phyloP scores from a whole-genome alignment of 805 yeast genomes.

The Torulaspora microellipsoides region DNA sequence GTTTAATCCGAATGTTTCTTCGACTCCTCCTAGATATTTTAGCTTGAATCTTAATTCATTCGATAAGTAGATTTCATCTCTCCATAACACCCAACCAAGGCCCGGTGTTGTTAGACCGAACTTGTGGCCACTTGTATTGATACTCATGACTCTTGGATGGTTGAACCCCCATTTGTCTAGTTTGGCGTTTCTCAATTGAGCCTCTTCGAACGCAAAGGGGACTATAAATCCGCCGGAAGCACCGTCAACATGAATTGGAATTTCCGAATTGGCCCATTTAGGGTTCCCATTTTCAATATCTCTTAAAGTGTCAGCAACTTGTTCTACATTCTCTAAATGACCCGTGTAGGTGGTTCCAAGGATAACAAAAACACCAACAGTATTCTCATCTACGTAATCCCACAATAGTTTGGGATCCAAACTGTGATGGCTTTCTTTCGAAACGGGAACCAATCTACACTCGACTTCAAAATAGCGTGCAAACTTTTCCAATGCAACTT shows the following conservation, averaged over 20 bases:
- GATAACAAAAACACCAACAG: slow-evolving; percentile 86
- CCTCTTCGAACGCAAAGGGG: slow-evolving; percentile 72
- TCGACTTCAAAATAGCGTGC: slow-evolving; percentile 94
- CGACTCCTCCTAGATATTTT: slow-evolving; percentile 82
- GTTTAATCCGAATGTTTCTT: slow-evolving; percentile 80
- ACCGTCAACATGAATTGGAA: slow-evolving; percentile 91
- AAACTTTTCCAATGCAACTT: slow-evolving; percentile 90
- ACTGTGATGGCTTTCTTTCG: slow-evolving; percentile 54
- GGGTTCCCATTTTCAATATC: slow-evolving; percentile 45
- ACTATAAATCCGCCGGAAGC: slow-evolving; percentile 90
- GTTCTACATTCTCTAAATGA: slow-evolving; percentile 73
- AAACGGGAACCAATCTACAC: slow-evolving; percentile 66
- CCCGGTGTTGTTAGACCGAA: slow-evolving; percentile 90
- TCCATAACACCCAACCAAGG: slow-evolving; percentile 89
- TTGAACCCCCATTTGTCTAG: slow-evolving; percentile 68
- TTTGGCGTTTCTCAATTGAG: slow-evolving; percentile 33
- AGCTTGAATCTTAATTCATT: slow-evolving; percentile 68
- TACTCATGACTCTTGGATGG: slow-evolving; percentile 69
- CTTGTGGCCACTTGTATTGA: slow-evolving; percentile 90
- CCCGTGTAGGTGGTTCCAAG: slow-evolving; percentile 93
- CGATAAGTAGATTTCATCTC: slow-evolving; percentile 59
- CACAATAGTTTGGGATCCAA: slow-evolving; percentile 58
- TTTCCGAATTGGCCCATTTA: slow-evolving; percentile 39
- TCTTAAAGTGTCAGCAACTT: slow-evolving; percentile 60
- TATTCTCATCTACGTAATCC: slow-evolving; percentile 77